Conservation (phyloP, 164 flowering plant species). For the Vitis amurensis region DNA sequence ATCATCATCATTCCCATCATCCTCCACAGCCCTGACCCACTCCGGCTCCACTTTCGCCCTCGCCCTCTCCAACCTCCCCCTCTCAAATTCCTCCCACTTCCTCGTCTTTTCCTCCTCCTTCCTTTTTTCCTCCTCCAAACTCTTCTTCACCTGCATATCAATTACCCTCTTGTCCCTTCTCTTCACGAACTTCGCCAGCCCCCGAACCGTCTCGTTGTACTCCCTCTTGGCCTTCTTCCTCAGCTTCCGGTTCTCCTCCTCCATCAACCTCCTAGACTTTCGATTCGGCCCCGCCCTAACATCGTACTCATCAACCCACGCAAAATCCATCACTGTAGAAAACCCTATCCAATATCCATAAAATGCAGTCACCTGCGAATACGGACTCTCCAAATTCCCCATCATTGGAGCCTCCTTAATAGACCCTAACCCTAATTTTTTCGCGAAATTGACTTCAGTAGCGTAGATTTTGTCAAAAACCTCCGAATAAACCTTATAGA, state of each 20-base stretch:
- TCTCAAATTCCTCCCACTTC: conserved; percentile 56
- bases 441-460: conserved; percentile 60
- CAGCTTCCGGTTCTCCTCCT: conserved; percentile 89
- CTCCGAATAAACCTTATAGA: conserved; percentile 76
- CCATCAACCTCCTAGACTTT: conserved; percentile 75
- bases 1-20: conserved; percentile 5
- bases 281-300: conserved; percentile 57
- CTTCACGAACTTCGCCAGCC: conserved; percentile 87
- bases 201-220: conserved; percentile 84
- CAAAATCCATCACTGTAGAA: conserved; percentile 75
- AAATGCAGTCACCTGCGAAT: conserved; percentile 81
- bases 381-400: conserved; percentile 75
- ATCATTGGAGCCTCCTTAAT: conserved; percentile 78
- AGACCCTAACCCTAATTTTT: conserved; percentile 43
- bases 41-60: conserved; percentile 74
- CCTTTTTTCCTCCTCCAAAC: conserved; percentile 64
- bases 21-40: conserved; percentile 72
- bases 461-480: conserved; percentile 54
- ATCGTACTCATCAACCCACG: conserved; percentile 83
- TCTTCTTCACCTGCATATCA: conserved; percentile 75
- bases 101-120: conserved; percentile 54
- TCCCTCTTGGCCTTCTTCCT: conserved; percentile 89
- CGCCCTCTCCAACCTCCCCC: conserved; percentile 65
- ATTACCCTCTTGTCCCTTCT: conserved; percentile 95
- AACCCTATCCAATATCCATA: conserved; percentile 85